These are phyloP conservation scores for Lyophyllum atratum DNA, from an alignment of 768 basidiomycete species.

Conservation along the genomic window DNA sequence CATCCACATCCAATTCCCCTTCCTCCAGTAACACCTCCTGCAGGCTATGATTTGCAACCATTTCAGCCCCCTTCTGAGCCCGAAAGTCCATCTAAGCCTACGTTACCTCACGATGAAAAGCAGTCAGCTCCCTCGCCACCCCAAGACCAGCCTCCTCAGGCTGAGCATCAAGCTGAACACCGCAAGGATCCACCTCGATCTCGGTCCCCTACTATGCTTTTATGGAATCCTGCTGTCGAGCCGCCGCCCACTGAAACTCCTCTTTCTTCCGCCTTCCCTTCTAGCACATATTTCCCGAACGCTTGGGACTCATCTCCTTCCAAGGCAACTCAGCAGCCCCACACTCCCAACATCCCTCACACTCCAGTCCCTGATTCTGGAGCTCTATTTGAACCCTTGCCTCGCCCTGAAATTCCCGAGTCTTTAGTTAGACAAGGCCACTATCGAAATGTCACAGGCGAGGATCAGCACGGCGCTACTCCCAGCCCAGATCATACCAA, in stretches of 20 bases:
- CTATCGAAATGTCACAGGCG: slow-evolving; percentile 67
- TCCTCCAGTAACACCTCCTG: slow-evolving; percentile 43
- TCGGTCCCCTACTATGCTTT: slow-evolving; percentile 61
- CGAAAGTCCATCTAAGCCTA: slow-evolving; percentile 12
- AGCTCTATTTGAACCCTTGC: slow-evolving; percentile 63
- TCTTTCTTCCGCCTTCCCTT: slow-evolving; percentile 59
- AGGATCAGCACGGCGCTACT: slow-evolving; percentile 37
- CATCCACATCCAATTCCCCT: slow-evolving; percentile 49
- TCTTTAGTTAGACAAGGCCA: slow-evolving; percentile 70
- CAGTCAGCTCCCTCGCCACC: slow-evolving; percentile 18
- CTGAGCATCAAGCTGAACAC: slow-evolving; percentile 9
- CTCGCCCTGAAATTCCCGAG: slow-evolving; percentile 64
- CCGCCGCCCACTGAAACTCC: slow-evolving; percentile 73
- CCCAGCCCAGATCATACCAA: slow-evolving; percentile 71
- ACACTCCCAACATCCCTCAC: slow-evolving; percentile 31
- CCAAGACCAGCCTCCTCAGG: slow-evolving; percentile 21
- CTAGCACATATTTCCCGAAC: slow-evolving; percentile 79
- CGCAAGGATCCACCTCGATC: slow-evolving; percentile 40
- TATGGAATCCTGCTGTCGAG: slow-evolving; percentile 83
- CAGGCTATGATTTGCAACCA: slow-evolving; percentile 17
- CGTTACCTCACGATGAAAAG: slow-evolving; percentile 7
- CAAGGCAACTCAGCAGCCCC: slow-evolving; percentile 38
- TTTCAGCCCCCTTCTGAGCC: slow-evolving; percentile 8
- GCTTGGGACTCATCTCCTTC: slow-evolving; percentile 75
- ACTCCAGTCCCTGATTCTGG: slow-evolving; percentile 42